phyloP scores from a whole-genome alignment of 2,329 filamentous ascomycete species.

The Microdochium bolleyi region DNA sequence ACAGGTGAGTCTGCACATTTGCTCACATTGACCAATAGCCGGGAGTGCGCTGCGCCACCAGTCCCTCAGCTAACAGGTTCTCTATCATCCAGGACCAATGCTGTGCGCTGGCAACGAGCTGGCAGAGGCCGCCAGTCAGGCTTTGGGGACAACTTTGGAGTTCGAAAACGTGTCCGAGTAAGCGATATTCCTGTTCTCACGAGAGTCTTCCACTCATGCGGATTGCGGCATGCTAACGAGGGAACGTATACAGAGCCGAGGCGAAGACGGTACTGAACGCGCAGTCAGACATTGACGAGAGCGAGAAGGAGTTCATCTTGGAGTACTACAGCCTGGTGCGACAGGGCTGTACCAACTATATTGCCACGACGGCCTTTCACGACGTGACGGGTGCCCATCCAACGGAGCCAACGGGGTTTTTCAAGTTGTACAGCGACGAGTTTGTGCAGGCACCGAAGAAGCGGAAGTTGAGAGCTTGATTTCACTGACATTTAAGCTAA shows the following conservation, averaged over 20 bases:
- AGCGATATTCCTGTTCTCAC: slow-evolving; percentile 4
- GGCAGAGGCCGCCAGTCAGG: slow-evolving; percentile 33
- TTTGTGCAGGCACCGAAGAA: slow-evolving; percentile 9
- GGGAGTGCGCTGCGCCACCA: not conserved
- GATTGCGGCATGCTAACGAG: not conserved
- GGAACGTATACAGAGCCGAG: slow-evolving; percentile 11
- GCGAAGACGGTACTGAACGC: slow-evolving; percentile 23
- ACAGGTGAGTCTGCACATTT: slow-evolving; percentile 35
- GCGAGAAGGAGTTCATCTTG: slow-evolving; percentile 37
- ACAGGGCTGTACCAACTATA: slow-evolving; percentile 46
- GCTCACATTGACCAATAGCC: not conserved
- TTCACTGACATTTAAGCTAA: too few relatives aligned
- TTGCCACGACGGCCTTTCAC: slow-evolving; percentile 40
- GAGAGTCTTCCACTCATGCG: too few relatives aligned
- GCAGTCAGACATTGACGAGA: slow-evolving; percentile 24
- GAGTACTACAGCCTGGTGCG: slow-evolving; percentile 44
- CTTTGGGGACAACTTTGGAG: slow-evolving; percentile 31
- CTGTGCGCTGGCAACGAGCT: slow-evolving; percentile 37
- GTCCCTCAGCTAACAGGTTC: too few relatives aligned
- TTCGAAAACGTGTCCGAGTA: slow-evolving; percentile 38
- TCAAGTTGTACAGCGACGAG: slow-evolving; percentile 32
- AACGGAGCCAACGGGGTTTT: slow-evolving; percentile 38
- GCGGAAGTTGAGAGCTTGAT: too few relatives aligned
- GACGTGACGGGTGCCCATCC: slow-evolving; percentile 37
- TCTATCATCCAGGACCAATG: slow-evolving; percentile 28